phyloP scores from a whole-genome alignment of 2,329 filamentous ascomycete genomes.

The Botrytis porri region DNA sequence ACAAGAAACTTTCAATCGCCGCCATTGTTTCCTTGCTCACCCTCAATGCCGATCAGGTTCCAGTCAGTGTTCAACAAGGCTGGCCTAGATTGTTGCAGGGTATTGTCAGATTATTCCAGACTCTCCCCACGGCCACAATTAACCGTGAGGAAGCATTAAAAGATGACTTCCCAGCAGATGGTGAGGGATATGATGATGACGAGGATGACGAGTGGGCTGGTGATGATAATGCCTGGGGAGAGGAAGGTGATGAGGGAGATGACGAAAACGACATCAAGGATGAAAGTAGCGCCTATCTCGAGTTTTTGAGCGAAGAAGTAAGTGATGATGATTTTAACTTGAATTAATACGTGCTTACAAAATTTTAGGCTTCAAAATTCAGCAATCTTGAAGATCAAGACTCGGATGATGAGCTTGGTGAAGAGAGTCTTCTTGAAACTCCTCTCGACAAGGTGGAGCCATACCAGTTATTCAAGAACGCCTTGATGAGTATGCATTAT shows the following conservation, averaged over 20 bases:
- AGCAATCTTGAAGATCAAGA: conserved; percentile 64
- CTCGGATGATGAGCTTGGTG: conserved; percentile 84
- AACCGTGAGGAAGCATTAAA: conserved; percentile 90
- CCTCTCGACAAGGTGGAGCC: conserved; percentile 94
- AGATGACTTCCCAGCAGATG: conserved; percentile 76
- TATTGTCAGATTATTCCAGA: conserved; percentile 87
- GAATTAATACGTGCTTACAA: conserved; percentile 16
- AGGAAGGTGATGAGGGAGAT: conserved; percentile 59
- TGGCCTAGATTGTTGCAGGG: conserved; percentile 87
- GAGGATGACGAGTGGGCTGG: conserved; percentile 75
- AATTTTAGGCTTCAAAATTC: conserved; percentile 74
- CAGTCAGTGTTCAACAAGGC: conserved; percentile 86
- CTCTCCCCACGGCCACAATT: conserved; percentile 81
- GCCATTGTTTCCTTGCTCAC: conserved; percentile 85
- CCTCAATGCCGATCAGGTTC: conserved; percentile 76
- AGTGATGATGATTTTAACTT: conserved; percentile 30
- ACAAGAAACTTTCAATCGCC: conserved; percentile 97
- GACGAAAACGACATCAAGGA: conserved; percentile 67
- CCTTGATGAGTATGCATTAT: conserved; percentile 70
- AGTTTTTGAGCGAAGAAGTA: conserved; percentile 91
- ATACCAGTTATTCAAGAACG: conserved; percentile 81
- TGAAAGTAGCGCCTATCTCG: conserved; percentile 89
- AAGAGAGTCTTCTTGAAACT: conserved; percentile 91
- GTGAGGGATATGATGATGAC: conserved; percentile 58
- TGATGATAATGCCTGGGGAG: conserved; percentile 79